These are phyloP conservation scores for Cercophora samala DNA, from an alignment of 495 filamentous ascomycete species.

Conservation along the genomic window DNA sequence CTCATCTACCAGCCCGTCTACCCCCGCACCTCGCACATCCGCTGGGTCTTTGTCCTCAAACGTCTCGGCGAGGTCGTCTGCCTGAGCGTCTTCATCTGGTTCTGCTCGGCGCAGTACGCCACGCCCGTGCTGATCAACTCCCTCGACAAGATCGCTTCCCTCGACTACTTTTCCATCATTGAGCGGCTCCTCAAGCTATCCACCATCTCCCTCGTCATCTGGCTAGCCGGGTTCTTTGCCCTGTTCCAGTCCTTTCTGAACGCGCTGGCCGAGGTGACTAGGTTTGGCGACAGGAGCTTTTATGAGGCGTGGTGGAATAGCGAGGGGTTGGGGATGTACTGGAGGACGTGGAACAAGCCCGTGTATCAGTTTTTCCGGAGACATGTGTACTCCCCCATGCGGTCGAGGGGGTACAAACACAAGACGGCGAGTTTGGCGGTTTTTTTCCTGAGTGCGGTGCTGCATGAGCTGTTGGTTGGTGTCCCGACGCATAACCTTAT, in stretches of 20 bases:
- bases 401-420: constrained; percentile 73
- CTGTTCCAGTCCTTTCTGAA: constrained; percentile 89
- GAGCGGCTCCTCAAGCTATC: constrained; percentile 92
- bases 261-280: constrained; percentile 82
- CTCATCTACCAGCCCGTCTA: constrained; percentile 97
- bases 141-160: constrained; percentile 74
- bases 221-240: constrained; percentile 96
- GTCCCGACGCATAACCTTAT: constrained; percentile 95
- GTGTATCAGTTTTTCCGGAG: constrained; percentile 94
- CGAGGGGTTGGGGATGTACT: constrained; percentile 78
- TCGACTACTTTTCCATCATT: constrained; percentile 76
- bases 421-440: constrained; percentile 67
- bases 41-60: constrained; percentile 84
- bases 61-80: constrained; percentile 70
- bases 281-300: constrained; percentile 89
- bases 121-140: constrained; percentile 85
- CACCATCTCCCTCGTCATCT: constrained; percentile 89
- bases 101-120: constrained; percentile 88
- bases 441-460: constrained; percentile 77
- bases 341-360: constrained; percentile 96
- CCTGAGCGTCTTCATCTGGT: constrained; percentile 85
- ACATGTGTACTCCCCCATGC: constrained; percentile 82
- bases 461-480: constrained; percentile 91
- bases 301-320: constrained; percentile 98
- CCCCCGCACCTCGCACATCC: constrained; percentile 70